A percentile compares a stretch with the other conserved stretches of the same genome.
phyloP scores from a whole-genome alignment of 2,329 filamentous ascomycete genomes.

The Nemania sp. region DNA sequence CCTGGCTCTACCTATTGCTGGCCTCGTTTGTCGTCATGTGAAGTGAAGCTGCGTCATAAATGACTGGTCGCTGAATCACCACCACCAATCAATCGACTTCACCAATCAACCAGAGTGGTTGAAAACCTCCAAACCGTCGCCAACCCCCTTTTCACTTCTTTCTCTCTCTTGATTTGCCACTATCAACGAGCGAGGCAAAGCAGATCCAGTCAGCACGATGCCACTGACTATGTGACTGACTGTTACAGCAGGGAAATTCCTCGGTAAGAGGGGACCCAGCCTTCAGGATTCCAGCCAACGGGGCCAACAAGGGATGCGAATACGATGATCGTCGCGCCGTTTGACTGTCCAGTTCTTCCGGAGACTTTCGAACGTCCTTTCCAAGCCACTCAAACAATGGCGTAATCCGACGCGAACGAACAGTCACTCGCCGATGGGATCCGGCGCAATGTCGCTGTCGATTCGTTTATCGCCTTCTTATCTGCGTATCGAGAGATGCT shows the following conservation, averaged over 20 bases:
- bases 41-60: conserved; percentile 14
- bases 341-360: conserved; percentile 1
- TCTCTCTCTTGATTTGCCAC: conserved; percentile 15
- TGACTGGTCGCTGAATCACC: conserved; percentile 20
- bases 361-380: not conserved
- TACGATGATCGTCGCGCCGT: conserved; percentile 17
- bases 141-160: not conserved
- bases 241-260: too few species aligned
- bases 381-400: not conserved
- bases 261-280: not conserved
- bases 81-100: not conserved
- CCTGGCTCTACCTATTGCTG: not conserved
- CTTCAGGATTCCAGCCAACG: not conserved
- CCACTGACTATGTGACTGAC: too few species aligned
- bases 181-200: not conserved
- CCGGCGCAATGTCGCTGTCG: not conserved
- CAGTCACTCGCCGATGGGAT: conserved; percentile 1
- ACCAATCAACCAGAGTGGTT: not conserved
- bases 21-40: conserved; percentile 11
- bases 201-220: too few species aligned
- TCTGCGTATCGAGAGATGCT: not conserved
- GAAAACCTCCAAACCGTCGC: not conserved
- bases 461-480: not conserved
- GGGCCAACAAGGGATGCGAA: conserved; percentile 16
- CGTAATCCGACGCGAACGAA: not conserved